These are phyloP conservation scores for Exophiala sideris DNA, from an alignment of 2,329 filamentous ascomycete genomes.

Conservation along the genomic window DNA sequence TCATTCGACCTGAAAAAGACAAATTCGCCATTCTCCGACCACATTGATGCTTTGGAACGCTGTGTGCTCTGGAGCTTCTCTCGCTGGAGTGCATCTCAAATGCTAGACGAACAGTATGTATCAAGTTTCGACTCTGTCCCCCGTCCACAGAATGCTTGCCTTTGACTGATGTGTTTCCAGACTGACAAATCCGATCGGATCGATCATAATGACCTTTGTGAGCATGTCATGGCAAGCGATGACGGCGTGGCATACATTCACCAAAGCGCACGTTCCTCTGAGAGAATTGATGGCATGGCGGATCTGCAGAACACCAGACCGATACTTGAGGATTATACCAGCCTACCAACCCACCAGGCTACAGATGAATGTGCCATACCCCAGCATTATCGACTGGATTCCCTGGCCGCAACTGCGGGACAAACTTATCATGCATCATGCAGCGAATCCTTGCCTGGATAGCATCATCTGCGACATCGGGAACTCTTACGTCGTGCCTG, in stretches of 20 bases:
- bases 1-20: slow-evolving; percentile 2
- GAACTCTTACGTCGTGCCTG: slow-evolving; percentile 13
- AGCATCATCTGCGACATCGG: slow-evolving; percentile 15
- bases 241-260: slow-evolving; percentile 16
- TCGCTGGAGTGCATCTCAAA: too few species aligned
- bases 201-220: slow-evolving; percentile 12
- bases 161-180: slow-evolving; percentile 1
- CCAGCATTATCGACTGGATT: slow-evolving; percentile 16
- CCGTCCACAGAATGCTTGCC: neutral
- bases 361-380: slow-evolving; percentile 11
- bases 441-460: slow-evolving; percentile 12
- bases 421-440: slow-evolving; percentile 16
- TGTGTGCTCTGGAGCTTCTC: slow-evolving; percentile 5
- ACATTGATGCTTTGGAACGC: slow-evolving; percentile 8
- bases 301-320: slow-evolving; percentile 2
- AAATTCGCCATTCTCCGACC: slow-evolving; percentile 10
- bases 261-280: slow-evolving; percentile 5
- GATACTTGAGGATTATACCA: slow-evolving; percentile 3
- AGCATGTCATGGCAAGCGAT: slow-evolving; percentile 13
- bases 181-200: slow-evolving; percentile 5
- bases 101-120: too few species aligned
- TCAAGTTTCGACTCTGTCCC: too few species aligned
- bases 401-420: slow-evolving; percentile 8
- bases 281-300: slow-evolving; percentile 14
- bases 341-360: slow-evolving; percentile 9